Evolutionary conservation across 805 yeast species (phyloP).

Genomic region (Wickerhamiella shivajii): DNA sequence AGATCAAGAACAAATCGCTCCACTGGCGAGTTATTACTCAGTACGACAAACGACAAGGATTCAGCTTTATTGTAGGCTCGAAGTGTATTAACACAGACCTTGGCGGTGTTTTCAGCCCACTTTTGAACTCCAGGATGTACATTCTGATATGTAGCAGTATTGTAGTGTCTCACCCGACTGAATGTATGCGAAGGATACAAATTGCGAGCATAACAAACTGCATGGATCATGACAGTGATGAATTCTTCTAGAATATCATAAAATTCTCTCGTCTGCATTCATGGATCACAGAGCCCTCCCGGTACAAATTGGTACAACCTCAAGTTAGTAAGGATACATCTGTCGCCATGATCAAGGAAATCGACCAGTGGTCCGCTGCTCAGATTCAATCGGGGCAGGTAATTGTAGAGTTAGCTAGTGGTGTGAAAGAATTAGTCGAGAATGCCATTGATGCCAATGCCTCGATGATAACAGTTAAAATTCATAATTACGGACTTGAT

Average conservation of each 20-base stretch:
- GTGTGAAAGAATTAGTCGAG: constrained; percentile 75
- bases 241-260: constrained; percentile 31
- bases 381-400: constrained; percentile 88
- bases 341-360: constrained; percentile 23
- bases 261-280: constrained; percentile 15
- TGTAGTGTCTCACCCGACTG: constrained; percentile 29
- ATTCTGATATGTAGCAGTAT: constrained; percentile 29
- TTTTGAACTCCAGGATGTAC: constrained; percentile 35
- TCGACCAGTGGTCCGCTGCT: constrained; percentile 44
- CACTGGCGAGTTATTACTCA: constrained; percentile 23
- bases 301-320: not conserved
- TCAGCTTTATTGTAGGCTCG: not conserved
- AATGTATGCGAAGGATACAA: constrained; percentile 43
- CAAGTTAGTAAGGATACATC: not conserved
- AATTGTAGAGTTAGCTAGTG: constrained; percentile 59
- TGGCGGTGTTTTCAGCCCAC: constrained; percentile 30
- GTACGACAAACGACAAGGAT: constrained; percentile 25
- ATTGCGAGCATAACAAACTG: constrained; percentile 36
- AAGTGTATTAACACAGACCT: constrained; percentile 19
- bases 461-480: constrained; percentile 47
- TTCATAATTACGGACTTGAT: constrained; percentile 61
- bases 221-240: constrained; percentile 37
- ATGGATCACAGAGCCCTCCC: not conserved
- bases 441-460: constrained; percentile 74
- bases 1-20: constrained; percentile 31